Conservation (phyloP, 140 eudicot genomes). For the Senecio squalidus region DNA sequence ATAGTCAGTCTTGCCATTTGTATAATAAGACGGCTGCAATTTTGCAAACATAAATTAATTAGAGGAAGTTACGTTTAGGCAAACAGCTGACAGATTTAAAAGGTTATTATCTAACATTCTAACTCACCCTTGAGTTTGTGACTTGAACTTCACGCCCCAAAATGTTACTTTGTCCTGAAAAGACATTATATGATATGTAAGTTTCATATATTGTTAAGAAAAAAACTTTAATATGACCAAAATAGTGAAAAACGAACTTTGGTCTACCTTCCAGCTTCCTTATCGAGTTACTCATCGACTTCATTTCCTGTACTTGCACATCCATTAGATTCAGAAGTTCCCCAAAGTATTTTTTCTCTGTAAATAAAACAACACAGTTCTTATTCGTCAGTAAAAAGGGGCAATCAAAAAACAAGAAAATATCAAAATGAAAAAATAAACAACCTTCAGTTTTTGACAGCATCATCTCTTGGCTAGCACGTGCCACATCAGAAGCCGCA, state of each 20-base stretch:
- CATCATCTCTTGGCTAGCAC: constrained; percentile 82
- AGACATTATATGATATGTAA: neutral
- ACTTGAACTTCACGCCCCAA: constrained; percentile 47
- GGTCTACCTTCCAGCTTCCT: constrained; percentile 65
- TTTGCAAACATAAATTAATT: constrained; percentile 3
- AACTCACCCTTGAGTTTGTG: constrained; percentile 59
- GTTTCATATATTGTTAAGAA: constrained; percentile 1
- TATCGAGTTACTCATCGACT: constrained; percentile 70
- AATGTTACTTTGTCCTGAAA: constrained; percentile 45
- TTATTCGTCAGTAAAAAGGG: neutral
- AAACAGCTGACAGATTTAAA: neutral
- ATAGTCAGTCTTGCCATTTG: constrained; percentile 51
- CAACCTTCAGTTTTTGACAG: constrained; percentile 65
- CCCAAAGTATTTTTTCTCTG: constrained; percentile 79
- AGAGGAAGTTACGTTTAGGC: neutral
- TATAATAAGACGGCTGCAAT: constrained; percentile 46
- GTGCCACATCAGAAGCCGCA: constrained; percentile 89
- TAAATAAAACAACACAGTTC: neutral
- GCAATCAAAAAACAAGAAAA: neutral
- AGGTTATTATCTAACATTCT: neutral
- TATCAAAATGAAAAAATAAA: neutral
- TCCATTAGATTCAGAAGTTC: constrained; percentile 65
- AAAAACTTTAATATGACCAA: constrained; percentile 2
- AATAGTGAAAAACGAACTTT: constrained; percentile 6
- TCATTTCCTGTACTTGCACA: constrained; percentile 79